These are phyloP conservation scores for Zasmidium cellare DNA, from an alignment of 2,329 filamentous ascomycete genomes.

Conservation along the genomic window DNA sequence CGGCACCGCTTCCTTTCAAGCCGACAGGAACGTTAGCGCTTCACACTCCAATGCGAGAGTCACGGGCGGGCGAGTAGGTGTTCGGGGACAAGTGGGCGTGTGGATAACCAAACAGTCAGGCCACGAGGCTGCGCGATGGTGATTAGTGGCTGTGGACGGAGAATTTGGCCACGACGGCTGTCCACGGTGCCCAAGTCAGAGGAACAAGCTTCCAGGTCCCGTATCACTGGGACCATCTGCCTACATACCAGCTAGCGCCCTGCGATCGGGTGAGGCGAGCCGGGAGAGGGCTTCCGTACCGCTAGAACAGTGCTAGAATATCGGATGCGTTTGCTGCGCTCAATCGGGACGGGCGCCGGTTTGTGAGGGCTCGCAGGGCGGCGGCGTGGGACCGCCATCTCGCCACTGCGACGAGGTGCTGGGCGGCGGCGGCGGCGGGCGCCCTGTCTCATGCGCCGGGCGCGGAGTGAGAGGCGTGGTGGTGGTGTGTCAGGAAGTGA, in stretches of 20 bases:
- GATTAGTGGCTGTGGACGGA: neutral
- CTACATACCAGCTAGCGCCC: neutral
- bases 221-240: neutral
- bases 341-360: neutral
- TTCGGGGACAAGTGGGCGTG: neutral
- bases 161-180: neutral
- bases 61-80: neutral
- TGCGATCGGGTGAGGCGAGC: neutral
- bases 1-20: neutral
- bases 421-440: neutral
- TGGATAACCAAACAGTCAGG: neutral
- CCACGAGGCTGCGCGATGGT: neutral
- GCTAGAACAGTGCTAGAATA: neutral
- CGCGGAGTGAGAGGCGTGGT: neutral
- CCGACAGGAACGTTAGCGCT: neutral
- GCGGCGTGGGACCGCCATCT: neutral
- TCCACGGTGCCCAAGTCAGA: neutral
- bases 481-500: neutral
- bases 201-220: neutral
- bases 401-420: neutral
- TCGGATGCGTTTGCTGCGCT: neutral
- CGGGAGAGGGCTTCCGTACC: neutral
- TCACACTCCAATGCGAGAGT: neutral
- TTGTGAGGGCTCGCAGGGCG: neutral
- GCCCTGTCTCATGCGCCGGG: neutral